Conservation (phyloP, 495 filamentous ascomycete genomes). For the Chaetomidium leptoderma region DNA sequence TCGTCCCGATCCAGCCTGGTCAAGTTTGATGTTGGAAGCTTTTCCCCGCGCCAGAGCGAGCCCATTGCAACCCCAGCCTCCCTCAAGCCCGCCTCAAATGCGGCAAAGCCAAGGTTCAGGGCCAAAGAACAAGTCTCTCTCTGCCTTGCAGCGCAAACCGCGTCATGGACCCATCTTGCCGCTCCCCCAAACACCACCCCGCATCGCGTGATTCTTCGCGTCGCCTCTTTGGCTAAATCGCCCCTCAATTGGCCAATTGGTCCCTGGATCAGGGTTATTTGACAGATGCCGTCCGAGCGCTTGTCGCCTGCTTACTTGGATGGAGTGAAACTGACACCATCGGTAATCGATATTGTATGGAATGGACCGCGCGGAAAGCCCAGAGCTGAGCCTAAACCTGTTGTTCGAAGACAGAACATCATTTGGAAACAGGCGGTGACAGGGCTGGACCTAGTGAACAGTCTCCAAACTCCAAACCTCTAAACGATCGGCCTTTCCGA, state of each 20-base stretch:
- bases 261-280: slow-evolving; percentile 10
- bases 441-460: no score
- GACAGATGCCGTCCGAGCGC: slow-evolving; percentile 4
- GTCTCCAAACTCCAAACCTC: no score
- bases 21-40: background rate
- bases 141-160: slow-evolving; percentile 17
- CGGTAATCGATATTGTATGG: no score
- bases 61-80: slow-evolving; percentile 4
- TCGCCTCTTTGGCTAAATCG: slow-evolving; percentile 10
- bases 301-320: background rate
- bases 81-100: background rate
- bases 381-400: no score
- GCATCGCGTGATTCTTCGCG: slow-evolving; percentile 26
- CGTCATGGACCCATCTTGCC: slow-evolving; percentile 14
- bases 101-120: background rate
- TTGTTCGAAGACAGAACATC: no score
- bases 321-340: background rate
- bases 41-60: background rate
- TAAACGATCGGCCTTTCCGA: background rate
- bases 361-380: no score
- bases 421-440: no score
- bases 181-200: slow-evolving; percentile 8
- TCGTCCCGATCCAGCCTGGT: no score
- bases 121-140: background rate
- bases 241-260: slow-evolving; percentile 22